phyloP scores from a whole-genome alignment of 2,329 filamentous ascomycete species.

The Sporothrix mexicana region DNA sequence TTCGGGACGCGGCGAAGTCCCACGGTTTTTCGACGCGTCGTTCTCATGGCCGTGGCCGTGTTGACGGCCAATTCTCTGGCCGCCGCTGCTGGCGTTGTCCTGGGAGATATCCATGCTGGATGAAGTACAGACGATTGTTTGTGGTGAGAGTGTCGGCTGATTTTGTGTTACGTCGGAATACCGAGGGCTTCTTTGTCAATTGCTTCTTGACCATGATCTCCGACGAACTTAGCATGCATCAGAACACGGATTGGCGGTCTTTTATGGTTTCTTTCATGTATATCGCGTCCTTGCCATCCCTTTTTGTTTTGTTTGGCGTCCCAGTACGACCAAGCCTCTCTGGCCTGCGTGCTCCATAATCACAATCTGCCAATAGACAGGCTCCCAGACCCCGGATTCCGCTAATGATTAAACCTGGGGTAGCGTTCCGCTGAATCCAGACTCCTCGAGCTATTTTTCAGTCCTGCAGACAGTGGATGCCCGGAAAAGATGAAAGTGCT shows the following conservation, averaged over 20 bases:
- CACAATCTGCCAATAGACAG: not conserved
- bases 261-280: not conserved
- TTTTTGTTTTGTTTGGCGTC: not conserved
- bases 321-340: not conserved
- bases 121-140: not conserved
- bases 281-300: not conserved
- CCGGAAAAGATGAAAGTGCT: not conserved
- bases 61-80: not conserved
- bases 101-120: not conserved
- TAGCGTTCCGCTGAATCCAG: not conserved
- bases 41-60: not conserved
- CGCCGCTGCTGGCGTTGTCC: conserved; percentile 7
- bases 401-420: conserved; percentile 7
- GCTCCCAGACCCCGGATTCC: conserved; percentile 10
- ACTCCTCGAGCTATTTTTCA: not conserved
- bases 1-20: conserved; percentile 31
- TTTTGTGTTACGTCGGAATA: not conserved
- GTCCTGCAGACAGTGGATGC: not conserved
- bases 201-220: not conserved
- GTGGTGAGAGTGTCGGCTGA: not conserved
- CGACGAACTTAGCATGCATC: not conserved
- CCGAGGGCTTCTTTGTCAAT: not conserved
- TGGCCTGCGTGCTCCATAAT: not conserved
- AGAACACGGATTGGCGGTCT: not conserved
- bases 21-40: not conserved